Percentiles rank a stretch among this genome's conserved stretches.
Evolutionary conservation across 176 grass and related monocot genomes (phyloP).

Genomic region (Hsuehochloa calcarea): DNA sequence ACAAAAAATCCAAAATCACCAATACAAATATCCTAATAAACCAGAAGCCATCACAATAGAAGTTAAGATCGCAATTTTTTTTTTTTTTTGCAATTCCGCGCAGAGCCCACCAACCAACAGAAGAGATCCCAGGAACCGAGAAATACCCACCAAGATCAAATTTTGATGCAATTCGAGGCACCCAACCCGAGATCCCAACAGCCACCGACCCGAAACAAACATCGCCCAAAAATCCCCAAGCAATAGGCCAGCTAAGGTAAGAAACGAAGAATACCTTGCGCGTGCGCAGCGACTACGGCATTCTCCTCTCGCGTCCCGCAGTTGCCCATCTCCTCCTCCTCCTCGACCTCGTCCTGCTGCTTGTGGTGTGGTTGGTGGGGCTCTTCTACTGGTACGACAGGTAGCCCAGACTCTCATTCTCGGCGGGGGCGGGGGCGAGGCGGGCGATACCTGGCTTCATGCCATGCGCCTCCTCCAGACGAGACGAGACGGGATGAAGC

Average conservation of each 20-base stretch:
- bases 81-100: not conserved
- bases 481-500: not conserved
- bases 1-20: not conserved
- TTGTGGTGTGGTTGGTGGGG: not conserved
- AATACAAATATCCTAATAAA: conserved; percentile 5
- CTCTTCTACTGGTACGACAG: not conserved
- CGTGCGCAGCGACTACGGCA: conserved; percentile 91
- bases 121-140: not conserved
- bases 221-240: not conserved
- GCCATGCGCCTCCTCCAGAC: not conserved
- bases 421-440: not conserved
- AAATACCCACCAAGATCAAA: conserved; percentile 5
- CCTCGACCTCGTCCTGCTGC: not conserved
- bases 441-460: not conserved
- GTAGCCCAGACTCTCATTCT: not conserved
- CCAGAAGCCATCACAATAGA: not conserved
- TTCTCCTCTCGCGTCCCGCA: conserved; percentile 98
- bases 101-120: not conserved
- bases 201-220: conserved; percentile 12
- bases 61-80: not conserved
- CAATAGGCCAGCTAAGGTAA: not conserved
- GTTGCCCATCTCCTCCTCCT: conserved; percentile 39
- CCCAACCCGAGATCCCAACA: conserved; percentile 26
- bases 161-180: conserved; percentile 13
- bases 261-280: conserved; percentile 61